Base-by-base conservation (phyloP, 2,329 filamentous ascomycete species). In the Neofusicoccum sp. region DNA sequence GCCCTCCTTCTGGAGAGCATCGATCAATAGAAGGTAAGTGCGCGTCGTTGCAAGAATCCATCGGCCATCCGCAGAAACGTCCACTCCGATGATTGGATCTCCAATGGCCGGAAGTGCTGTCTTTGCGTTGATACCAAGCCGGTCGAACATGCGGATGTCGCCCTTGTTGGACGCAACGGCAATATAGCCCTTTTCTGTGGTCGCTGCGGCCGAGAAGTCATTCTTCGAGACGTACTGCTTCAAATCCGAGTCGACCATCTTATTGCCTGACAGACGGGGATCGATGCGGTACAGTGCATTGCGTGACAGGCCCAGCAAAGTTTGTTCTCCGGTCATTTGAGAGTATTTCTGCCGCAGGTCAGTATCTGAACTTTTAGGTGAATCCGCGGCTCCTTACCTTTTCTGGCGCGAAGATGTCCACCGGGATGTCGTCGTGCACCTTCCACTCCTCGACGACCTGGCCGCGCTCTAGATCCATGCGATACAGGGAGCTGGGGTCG, bases 381-480 rank as follows among this genome's bases (percentile, higher is more conserved):
- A 31, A 1, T 30, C 5, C 6, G 5, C 34, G 3, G 7, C n/a
- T 34, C 74, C 80, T 74, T 76, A 85, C 83, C 62, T 89, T 96
- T 75, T 97, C 93, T 0, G 95, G 95, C 0, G 91, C 91, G 75
- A 98, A 98, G 8, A 88, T 95, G 59, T 90, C 87, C 63, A 98
- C 90, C 0, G 91, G 89, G 60, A 99, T 97, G 72, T 98, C 91
- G 64, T 99, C 93, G 71, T 99, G 93, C 12, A 99, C 85, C 68
- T 96, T 96, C 95, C 95, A 99, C 76, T 99, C 95, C 70, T 99
- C 95, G 1, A 98, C 92, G 36, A 99, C 90, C 78, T 97, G 98
- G 66, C 95, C 95, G 68, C 96, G 96, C 75, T 99, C 93, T 45
- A 99, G 82, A 77, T 99, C 95, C 95, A 99, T 98, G 47, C 91